These are phyloP conservation scores for Clavaria fumosa DNA, from an alignment of 768 basidiomycete species.

Conservation along the genomic window DNA sequence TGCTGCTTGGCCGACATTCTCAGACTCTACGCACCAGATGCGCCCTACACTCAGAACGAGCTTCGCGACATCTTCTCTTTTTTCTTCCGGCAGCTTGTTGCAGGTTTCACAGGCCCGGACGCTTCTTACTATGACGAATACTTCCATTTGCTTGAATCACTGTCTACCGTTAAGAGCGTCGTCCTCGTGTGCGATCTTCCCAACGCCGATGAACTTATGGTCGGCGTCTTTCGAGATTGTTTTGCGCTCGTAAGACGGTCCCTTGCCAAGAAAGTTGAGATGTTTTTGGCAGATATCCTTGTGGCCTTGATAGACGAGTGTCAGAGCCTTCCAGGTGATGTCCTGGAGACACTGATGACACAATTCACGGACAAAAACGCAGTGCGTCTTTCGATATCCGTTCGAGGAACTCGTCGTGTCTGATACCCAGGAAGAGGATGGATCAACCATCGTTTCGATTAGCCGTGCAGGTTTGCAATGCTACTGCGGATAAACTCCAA, in stretches of 20 bases:
- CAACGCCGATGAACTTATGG: constrained; percentile 70
- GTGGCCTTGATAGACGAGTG: constrained; percentile 82
- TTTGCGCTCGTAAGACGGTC: constrained; percentile 67
- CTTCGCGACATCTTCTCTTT: constrained; percentile 95
- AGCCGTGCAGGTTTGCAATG: constrained; percentile 75
- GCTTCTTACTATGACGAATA: constrained; percentile 84
- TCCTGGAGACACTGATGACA: constrained; percentile 66
- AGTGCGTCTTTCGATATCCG: constrained; percentile 25
- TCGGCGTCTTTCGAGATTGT: constrained; percentile 69
- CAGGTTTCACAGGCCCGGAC: constrained; percentile 60
- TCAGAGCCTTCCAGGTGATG: constrained; percentile 56
- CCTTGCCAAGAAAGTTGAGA: constrained; percentile 64
- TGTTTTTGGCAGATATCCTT: constrained; percentile 81
- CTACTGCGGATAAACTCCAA: constrained; percentile 73
- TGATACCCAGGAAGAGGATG: constrained; percentile 28
- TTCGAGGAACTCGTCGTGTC: neutral
- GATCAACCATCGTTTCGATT: constrained; percentile 70
- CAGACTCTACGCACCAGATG: constrained; percentile 88
- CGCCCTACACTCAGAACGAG: constrained; percentile 81
- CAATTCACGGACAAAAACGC: constrained; percentile 75
- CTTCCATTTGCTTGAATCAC: constrained; percentile 84
- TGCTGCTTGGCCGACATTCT: constrained; percentile 93
- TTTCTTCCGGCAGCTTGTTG: constrained; percentile 75
- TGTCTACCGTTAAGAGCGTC: constrained; percentile 89
- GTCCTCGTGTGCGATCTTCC: constrained; percentile 89